Percentiles rank a stretch among this genome's conserved stretches.
These are phyloP conservation scores for Saitoella complicata DNA, from an alignment of 805 yeast genomes.

Conservation along the genomic window DNA sequence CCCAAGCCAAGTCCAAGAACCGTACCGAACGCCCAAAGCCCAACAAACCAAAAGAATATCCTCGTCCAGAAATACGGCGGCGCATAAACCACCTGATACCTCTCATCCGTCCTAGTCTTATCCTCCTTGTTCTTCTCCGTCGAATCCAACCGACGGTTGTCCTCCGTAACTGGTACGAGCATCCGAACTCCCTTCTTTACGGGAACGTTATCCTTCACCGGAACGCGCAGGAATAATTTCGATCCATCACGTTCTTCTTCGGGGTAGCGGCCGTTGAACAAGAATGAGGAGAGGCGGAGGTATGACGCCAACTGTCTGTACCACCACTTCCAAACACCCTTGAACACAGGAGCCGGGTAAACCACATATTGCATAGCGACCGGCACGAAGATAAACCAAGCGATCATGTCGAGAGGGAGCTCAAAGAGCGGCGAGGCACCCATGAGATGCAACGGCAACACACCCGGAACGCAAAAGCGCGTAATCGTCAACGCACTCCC, in stretches of 20 bases:
- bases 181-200: constrained; percentile 39
- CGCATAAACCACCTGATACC: constrained; percentile 63
- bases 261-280: constrained; percentile 44
- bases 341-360: constrained; percentile 9
- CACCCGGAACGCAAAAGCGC: constrained; percentile 17
- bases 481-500: constrained; percentile 44
- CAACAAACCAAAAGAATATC: constrained; percentile 31
- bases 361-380: constrained; percentile 6
- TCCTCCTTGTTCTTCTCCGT: constrained; percentile 26
- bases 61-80: constrained; percentile 64
- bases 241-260: constrained; percentile 70
- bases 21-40: constrained; percentile 31
- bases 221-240: constrained; percentile 54
- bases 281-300: constrained; percentile 67
- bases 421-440: constrained; percentile 8
- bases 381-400: constrained; percentile 8
- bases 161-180: constrained; percentile 71
- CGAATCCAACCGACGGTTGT: constrained; percentile 41
- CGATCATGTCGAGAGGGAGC: constrained; percentile 8
- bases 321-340: constrained; percentile 13
- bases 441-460: constrained; percentile 14
- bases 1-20: constrained; percentile 8
- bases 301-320: constrained; percentile 21
- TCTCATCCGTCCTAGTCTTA: constrained; percentile 19
- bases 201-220: constrained; percentile 63